Percentiles rank a stretch among this genome's conserved stretches.
Conservation (phyloP, 495 filamentous ascomycete species). For the Podospora pseudopauciseta region DNA sequence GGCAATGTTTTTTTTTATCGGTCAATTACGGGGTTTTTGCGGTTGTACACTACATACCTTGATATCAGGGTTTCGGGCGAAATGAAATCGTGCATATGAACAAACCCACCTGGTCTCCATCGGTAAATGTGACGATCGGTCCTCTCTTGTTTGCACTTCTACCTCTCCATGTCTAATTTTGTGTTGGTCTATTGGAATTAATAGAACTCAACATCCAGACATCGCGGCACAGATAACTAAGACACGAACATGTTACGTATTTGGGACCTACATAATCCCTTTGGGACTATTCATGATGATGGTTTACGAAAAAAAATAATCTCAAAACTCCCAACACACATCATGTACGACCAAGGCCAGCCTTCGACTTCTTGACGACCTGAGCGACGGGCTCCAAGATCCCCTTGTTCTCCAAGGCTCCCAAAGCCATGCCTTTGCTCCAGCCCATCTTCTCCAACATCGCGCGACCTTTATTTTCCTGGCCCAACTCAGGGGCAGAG, state of each 20-base stretch:
- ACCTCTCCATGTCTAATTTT: not conserved
- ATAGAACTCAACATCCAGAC: too few relatives aligned
- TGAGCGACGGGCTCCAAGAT: slow-evolving; percentile 83
- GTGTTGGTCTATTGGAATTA: too few relatives aligned
- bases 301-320: not conserved
- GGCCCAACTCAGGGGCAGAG: slow-evolving; percentile 76
- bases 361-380: slow-evolving; percentile 78
- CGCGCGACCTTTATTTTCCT: slow-evolving; percentile 75
- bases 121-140: not conserved
- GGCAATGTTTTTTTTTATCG: slow-evolving; percentile 69
- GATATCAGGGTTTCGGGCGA: slow-evolving; percentile 57
- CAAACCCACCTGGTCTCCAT: slow-evolving; percentile 24
- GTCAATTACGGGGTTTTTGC: slow-evolving; percentile 60
- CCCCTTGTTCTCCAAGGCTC: slow-evolving; percentile 77
- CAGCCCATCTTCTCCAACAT: slow-evolving; percentile 99
- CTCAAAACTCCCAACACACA: not conserved
- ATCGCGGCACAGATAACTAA: too few relatives aligned
- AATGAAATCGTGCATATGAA: slow-evolving; percentile 63
- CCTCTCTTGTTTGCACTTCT: too few relatives aligned
- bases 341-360: slow-evolving; percentile 60
- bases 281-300: not conserved
- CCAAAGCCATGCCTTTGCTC: slow-evolving; percentile 83
- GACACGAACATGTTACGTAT: too few relatives aligned
- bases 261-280: not conserved
- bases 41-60: slow-evolving; percentile 74